Evolutionary conservation across 2,329 filamentous ascomycete genomes (phyloP), one percentile per base, ranked within the genome.

Genomic region (Colletotrichum zoysiae): DNA sequence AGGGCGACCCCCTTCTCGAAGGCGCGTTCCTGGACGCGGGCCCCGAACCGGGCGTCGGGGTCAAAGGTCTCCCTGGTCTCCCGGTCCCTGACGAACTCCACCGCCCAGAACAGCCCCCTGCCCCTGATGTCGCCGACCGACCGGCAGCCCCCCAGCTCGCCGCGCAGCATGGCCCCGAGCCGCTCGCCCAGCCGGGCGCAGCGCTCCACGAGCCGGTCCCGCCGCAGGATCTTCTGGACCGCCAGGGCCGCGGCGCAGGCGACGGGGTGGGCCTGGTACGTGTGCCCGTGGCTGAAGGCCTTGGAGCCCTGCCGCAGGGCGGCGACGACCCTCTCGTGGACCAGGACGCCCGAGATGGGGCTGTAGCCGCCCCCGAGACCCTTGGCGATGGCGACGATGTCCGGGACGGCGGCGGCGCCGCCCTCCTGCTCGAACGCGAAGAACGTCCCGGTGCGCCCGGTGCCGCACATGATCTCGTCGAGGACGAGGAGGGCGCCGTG

Each of bases 381-480:
- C 77, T 91, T 91, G 3, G 87, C 89, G 46, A 91, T 81, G 3
- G 87, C 86, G 76, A 88, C 84, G 11, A 91, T 83, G 75, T 91
- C 89, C 0, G 89, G 89, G 1, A 67, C 57, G 7, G 76, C 75
- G 26, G 26, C 75, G 7, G 76, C 75, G 26, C 2, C 75, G 4
- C 73, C 76, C 60, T 91, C 87, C 58, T 90, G 86, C 76, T 92
- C 84, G 86, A 88, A 92, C 0, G 89, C 88, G 79, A 93, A 87
- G 75, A 92, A 79, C 7, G 84, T 88, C 0, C 90, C 90, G 0
- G 85, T 86, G 3, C 90, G 85, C 3, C 90, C 90, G 80, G 89
- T 88, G 12, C 91, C 91, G 61, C 87, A 91, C 91, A 94, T 94
- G 71, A 94, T 86, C 78, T 89, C 86, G 67, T 89, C 88, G 0